Evolutionary conservation across 2,329 filamentous ascomycete genomes (phyloP).

Genomic region (Chaetomium sp.): DNA sequence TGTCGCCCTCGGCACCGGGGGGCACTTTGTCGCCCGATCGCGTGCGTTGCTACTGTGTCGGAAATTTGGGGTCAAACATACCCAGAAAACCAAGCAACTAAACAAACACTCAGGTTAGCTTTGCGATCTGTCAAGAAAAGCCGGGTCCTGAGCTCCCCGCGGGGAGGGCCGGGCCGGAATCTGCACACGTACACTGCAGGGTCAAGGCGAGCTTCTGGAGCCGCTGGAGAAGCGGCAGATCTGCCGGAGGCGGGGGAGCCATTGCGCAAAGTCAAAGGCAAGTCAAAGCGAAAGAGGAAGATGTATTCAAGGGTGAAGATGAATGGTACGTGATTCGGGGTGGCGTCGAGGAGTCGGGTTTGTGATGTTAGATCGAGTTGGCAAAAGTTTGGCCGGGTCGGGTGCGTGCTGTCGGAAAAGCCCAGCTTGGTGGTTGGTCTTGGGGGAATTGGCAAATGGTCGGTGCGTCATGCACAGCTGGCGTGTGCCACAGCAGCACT

Average conservation of each 20-base stretch:
- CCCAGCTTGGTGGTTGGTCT: constrained; percentile 11
- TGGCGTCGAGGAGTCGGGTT: background rate
- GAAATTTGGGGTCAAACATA: constrained; percentile 41
- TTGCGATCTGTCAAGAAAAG: constrained; percentile 3
- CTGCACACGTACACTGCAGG: constrained; percentile 69
- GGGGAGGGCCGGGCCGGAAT: constrained; percentile 1
- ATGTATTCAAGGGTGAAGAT: background rate
- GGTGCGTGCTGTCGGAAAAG: constrained; percentile 18
- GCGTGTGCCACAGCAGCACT: no score
- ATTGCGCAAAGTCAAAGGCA: constrained; percentile 34
- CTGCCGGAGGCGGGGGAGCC: constrained; percentile 68
- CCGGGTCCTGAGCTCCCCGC: background rate
- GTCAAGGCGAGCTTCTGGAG: constrained; percentile 76
- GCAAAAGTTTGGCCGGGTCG: constrained; percentile 7
- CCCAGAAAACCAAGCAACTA: constrained; percentile 76
- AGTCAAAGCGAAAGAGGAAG: background rate
- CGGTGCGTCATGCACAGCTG: constrained; percentile 17
- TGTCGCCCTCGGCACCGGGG: no score
- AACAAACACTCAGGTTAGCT: constrained; percentile 31
- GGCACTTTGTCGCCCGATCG: background rate
- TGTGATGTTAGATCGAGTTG: constrained; percentile 4
- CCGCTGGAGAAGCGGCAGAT: constrained; percentile 65
- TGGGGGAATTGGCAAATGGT: constrained; percentile 15
- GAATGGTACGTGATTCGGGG: constrained; percentile 5
- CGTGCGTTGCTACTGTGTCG: background rate